Evolutionary conservation across 352 stramenopile genomes (phyloP).

Genomic region (Globisporangium orthogonon): DNA sequence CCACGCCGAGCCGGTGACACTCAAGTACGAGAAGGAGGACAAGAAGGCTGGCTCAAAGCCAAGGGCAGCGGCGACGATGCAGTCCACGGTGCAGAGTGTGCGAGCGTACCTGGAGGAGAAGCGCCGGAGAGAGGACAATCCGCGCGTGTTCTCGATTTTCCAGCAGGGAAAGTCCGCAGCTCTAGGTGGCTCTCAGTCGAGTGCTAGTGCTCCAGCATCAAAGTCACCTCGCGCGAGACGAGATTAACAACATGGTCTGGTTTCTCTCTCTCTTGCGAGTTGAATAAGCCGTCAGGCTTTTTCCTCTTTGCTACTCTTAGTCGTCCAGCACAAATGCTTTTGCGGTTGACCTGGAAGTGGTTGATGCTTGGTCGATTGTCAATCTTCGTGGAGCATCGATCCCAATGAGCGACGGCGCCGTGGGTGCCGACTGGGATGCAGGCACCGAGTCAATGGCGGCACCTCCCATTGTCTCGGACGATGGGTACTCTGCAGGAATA

Average conservation of each 20-base stretch:
- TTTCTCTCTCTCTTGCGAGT: background rate
- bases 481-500: background rate
- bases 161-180: slow-evolving; percentile 4
- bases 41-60: background rate
- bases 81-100: slow-evolving; percentile 23
- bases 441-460: background rate
- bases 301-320: slow-evolving; percentile 7
- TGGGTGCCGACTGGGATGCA: background rate
- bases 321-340: slow-evolving; percentile 11
- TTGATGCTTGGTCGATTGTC: background rate
- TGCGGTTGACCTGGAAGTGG: background rate
- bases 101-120: slow-evolving; percentile 25
- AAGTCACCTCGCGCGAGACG: background rate
- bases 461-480: background rate
- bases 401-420: background rate
- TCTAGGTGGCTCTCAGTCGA: background rate
- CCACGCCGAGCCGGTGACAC: slow-evolving; percentile 15
- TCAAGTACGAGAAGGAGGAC: slow-evolving; percentile 32
- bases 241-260: background rate
- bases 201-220: background rate
- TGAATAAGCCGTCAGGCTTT: too few relatives aligned
- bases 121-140: slow-evolving; percentile 3
- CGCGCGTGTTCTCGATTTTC: slow-evolving; percentile 16
- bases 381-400: background rate
- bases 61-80: slow-evolving; percentile 12